Percentiles rank a stretch among this genome's conserved stretches.
Conservation (phyloP, 2,329 filamentous ascomycete genomes). For the Colletotrichum orchidophilum region DNA sequence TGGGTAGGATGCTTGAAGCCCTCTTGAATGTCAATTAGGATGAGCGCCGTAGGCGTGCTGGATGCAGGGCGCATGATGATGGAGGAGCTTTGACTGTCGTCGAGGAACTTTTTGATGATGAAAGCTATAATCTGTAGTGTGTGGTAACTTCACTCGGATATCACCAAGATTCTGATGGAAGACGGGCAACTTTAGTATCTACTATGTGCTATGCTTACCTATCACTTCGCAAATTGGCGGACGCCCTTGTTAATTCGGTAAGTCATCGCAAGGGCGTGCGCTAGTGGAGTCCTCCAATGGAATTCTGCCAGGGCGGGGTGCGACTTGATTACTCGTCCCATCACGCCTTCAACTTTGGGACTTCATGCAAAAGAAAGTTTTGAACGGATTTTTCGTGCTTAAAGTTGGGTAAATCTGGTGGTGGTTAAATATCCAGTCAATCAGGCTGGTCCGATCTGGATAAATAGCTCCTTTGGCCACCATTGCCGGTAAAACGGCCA, state of each 20-base stretch:
- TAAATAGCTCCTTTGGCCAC: too few relatives aligned
- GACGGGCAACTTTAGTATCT: background rate
- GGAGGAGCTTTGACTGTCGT: background rate
- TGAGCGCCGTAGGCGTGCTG: conserved; percentile 48
- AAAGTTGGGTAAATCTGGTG: too few relatives aligned
- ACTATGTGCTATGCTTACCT: background rate
- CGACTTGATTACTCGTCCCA: too few relatives aligned
- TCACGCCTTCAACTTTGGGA: too few relatives aligned
- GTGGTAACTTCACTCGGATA: background rate
- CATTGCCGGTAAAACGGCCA: too few relatives aligned
- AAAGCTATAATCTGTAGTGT: background rate
- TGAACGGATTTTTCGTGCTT: too few relatives aligned
- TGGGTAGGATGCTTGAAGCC: conserved; percentile 49
- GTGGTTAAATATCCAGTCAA: too few relatives aligned
- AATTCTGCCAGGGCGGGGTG: too few relatives aligned
- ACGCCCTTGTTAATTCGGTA: background rate
- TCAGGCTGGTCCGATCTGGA: too few relatives aligned
- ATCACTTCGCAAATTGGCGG: background rate
- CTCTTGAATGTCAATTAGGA: conserved; percentile 58
- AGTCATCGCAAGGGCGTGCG: background rate
- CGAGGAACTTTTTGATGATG: background rate
- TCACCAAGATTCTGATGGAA: background rate
- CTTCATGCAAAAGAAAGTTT: too few relatives aligned
- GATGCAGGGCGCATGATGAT: conserved; percentile 35
- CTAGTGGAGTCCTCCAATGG: too few relatives aligned